Evolutionary conservation across 2,329 filamentous ascomycete genomes (phyloP).

Genomic region (Monosporascus sp.): DNA sequence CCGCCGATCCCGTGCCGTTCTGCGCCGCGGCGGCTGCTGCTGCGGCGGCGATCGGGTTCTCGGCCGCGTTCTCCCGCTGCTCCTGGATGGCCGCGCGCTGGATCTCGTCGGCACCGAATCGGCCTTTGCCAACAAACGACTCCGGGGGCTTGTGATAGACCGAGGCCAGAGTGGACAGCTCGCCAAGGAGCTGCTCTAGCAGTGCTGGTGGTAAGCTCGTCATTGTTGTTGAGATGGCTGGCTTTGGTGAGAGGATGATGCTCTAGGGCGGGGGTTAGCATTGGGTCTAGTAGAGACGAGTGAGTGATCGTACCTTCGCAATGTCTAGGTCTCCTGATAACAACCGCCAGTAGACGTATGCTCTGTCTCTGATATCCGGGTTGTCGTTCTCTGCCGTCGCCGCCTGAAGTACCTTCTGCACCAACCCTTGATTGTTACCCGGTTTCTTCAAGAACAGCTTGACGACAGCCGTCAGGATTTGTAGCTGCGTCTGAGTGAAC

Average conservation of each 20-base stretch:
- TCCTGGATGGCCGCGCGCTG: constrained; percentile 96
- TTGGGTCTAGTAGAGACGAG: not conserved
- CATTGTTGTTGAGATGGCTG: constrained; percentile 90
- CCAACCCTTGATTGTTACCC: constrained; percentile 80
- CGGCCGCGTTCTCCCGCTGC: constrained; percentile 83
- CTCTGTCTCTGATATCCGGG: constrained; percentile 91
- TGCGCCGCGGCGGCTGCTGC: constrained; percentile 62
- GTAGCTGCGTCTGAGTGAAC: constrained; percentile 97
- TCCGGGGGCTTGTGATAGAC: constrained; percentile 98
- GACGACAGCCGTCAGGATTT: constrained; percentile 94
- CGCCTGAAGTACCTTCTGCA: constrained; percentile 89
- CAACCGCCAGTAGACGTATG: constrained; percentile 97
- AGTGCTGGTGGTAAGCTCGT: constrained; percentile 77
- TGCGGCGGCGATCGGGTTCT: constrained; percentile 89
- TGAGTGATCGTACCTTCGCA: constrained; percentile 60
- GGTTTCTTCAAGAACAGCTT: constrained; percentile 98
- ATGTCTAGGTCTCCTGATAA: constrained; percentile 87
- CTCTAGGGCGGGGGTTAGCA: constrained; percentile 44
- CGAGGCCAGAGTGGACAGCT: constrained; percentile 90
- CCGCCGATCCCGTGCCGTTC: constrained; percentile 32
- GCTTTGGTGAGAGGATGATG: constrained; percentile 89
- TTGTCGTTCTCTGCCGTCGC: constrained; percentile 96
- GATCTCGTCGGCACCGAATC: constrained; percentile 89
- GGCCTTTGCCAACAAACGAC: constrained; percentile 94
- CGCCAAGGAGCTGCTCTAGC: constrained; percentile 82